phyloP scores from a whole-genome alignment of 768 basidiomycete genomes.

The Amanita thiersii region DNA sequence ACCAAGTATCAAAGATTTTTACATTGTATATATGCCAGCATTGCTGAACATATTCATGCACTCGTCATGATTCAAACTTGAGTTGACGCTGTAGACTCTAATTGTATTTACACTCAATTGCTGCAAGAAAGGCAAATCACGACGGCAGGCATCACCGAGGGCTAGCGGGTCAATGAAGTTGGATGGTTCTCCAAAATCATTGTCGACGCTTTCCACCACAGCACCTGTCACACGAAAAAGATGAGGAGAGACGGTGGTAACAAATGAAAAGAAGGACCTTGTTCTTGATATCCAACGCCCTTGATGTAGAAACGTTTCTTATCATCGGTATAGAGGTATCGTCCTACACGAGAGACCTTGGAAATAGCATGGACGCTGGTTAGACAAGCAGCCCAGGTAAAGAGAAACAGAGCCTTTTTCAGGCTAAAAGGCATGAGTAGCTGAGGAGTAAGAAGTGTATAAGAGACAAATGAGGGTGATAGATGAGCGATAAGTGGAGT shows the following conservation, averaged over 20 bases:
- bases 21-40: constrained; percentile 90
- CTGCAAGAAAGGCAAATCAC: constrained; percentile 74
- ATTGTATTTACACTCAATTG: constrained; percentile 75
- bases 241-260: background rate
- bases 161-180: constrained; percentile 79
- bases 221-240: constrained; percentile 20
- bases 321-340: constrained; percentile 72
- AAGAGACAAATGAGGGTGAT: constrained; percentile 8
- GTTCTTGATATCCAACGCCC: constrained; percentile 78
- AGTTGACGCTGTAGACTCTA: constrained; percentile 82
- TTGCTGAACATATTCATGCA: constrained; percentile 75
- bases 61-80: constrained; percentile 73
- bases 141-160: constrained; percentile 53
- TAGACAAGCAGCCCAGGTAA: constrained; percentile 31
- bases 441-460: constrained; percentile 3
- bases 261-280: constrained; percentile 34
- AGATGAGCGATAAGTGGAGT: constrained; percentile 5
- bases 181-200: constrained; percentile 62
- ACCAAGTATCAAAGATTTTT: constrained; percentile 19
- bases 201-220: constrained; percentile 39
- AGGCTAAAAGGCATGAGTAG: constrained; percentile 18
- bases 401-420: constrained; percentile 26
- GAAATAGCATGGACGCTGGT: constrained; percentile 58
- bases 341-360: constrained; percentile 60
- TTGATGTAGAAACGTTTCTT: constrained; percentile 85